Base-by-base conservation (phyloP, 257 asterid species). In the Paraleonurus japonicus region DNA sequence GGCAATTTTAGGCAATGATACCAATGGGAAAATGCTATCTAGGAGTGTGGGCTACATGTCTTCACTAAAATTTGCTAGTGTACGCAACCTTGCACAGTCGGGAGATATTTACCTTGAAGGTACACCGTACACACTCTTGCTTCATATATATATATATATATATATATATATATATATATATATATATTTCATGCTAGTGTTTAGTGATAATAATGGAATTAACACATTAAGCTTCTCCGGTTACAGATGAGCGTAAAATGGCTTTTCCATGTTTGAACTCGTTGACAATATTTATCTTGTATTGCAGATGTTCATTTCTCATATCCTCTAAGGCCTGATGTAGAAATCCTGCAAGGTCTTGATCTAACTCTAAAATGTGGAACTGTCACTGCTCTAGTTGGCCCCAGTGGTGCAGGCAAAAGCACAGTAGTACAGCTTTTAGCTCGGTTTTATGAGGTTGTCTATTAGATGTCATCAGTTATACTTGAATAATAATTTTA, bases 401-500 rank as follows among this genome's bases (percentile, higher is more conserved):
- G 99, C 47, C 76, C 96, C 65, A 94, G 99, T 81, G 99, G 98
- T 50, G 96, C 99, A 19, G 99, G 98, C 61, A 94, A 94, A 85
- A 94, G 96, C 75, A 94, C 99, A 61, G 83, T 94, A 48, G 99
- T 94, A 39, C 99, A 94, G 83, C 87, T 94, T 53, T 80, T 94
- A 81, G 95, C 99, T 64, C 97, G 99, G 37, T 94, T 86, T 78
- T 94, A 94, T 50, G 99, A 94, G 96, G 99, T 91, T 61, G 47
- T 19, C 59, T 60, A 50, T 60, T 3, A 37, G 51, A 55, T 73
- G 28, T 48, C 23, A 33, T 65, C 26, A 55, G 28, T 70, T 59
- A 24, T 27, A 39, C 47, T 15, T 45, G 8, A 15, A 45, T 47
- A 4, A 47, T 28, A 59, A 58, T 53, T 28, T 58, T 10, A 43